Conservation (phyloP, 768 basidiomycete species). For the Phanerochaete carnosa region DNA sequence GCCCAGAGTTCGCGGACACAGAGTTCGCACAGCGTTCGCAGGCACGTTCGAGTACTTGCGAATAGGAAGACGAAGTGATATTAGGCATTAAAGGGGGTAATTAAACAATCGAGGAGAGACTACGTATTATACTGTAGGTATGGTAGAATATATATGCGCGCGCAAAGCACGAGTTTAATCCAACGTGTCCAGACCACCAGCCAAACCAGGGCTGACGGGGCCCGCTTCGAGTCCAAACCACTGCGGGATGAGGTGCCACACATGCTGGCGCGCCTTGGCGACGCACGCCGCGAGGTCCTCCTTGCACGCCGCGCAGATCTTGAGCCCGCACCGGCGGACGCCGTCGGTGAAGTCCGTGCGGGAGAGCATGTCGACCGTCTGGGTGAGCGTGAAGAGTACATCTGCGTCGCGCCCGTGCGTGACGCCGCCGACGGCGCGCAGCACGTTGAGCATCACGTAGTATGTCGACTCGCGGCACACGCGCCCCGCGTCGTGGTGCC, state of each 20-base stretch:
- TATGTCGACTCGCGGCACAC: constrained; percentile 71
- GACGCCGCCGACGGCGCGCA: constrained; percentile 70
- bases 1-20: too few relatives aligned
- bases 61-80: too few relatives aligned
- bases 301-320: constrained; percentile 51
- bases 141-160: too few relatives aligned
- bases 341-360: constrained; percentile 71
- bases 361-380: constrained; percentile 69
- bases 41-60: too few relatives aligned
- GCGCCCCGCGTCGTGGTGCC: constrained; percentile 30
- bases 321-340: constrained; percentile 46
- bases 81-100: too few relatives aligned
- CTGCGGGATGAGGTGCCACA: constrained; percentile 56
- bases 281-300: constrained; percentile 41
- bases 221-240: constrained; percentile 55
- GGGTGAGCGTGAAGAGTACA: constrained; percentile 63
- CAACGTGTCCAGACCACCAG: not conserved
- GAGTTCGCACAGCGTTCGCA: too few relatives aligned
- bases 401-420: constrained; percentile 72
- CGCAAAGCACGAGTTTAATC: not conserved
- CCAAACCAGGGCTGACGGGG: not conserved
- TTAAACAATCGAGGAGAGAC: too few relatives aligned
- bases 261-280: constrained; percentile 49
- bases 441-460: constrained; percentile 69
- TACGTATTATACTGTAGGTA: too few relatives aligned